These are phyloP conservation scores for Avena insularis DNA, from an alignment of 176 grass and related monocot species.

Conservation along the genomic window DNA sequence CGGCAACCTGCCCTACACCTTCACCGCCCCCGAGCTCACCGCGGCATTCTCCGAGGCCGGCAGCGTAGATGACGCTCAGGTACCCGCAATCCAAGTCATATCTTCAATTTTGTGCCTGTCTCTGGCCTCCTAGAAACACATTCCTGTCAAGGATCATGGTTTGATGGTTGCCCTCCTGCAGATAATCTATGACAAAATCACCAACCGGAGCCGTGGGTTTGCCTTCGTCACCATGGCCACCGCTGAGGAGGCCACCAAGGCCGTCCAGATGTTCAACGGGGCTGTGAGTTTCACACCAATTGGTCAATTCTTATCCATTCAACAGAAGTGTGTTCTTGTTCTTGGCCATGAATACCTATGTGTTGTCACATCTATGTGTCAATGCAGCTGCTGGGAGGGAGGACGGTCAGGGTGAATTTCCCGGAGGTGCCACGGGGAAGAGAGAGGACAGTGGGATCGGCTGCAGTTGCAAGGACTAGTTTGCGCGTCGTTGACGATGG, in stretches of 20 bases:
- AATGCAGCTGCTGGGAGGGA: slow-evolving; percentile 72
- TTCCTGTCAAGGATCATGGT: not conserved
- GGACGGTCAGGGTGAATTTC: slow-evolving; percentile 83
- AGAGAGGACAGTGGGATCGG: slow-evolving; percentile 55
- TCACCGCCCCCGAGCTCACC: slow-evolving; percentile 63
- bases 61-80: slow-evolving; percentile 70
- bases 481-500: slow-evolving; percentile 59
- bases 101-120: not conserved
- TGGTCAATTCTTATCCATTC: not conserved
- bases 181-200: slow-evolving; percentile 83
- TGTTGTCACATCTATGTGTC: not conserved
- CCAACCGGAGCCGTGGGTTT: slow-evolving; percentile 86
- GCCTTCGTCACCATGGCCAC: slow-evolving; percentile 91
- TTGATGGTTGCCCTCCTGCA: slow-evolving; percentile 30
- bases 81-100: slow-evolving; percentile 23
- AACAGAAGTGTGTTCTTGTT: not conserved
- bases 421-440: slow-evolving; percentile 90
- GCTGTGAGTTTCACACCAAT: slow-evolving; percentile 54
- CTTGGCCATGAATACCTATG: not conserved
- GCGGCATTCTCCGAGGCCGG: slow-evolving; percentile 78
- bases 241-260: slow-evolving; percentile 66
- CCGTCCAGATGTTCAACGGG: slow-evolving; percentile 88
- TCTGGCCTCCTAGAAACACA: not conserved
- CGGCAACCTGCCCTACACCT: slow-evolving; percentile 79
- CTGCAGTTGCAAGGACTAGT: slow-evolving; percentile 41